Evolutionary conservation across 2,329 filamentous ascomycete species (phyloP).

Genomic region (Berkeleyomyces basicola): DNA sequence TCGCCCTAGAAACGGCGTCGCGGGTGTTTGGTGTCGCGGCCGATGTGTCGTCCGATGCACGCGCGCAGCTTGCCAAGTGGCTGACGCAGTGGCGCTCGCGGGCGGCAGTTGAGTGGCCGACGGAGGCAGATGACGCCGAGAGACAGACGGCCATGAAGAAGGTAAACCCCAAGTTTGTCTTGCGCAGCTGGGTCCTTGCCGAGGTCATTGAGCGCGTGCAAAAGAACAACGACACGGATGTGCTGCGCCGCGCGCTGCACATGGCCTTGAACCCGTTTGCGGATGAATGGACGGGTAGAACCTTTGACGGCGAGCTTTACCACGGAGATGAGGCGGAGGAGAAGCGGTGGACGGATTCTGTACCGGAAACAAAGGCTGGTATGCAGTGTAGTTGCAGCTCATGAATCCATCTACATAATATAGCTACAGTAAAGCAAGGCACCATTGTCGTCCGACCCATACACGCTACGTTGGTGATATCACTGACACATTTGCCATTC

Average conservation of each 20-base stretch:
- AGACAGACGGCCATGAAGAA: conserved; percentile 60
- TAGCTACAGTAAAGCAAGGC: not conserved
- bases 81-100: conserved; percentile 60
- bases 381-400: conserved; percentile 96
- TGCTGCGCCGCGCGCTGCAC: conserved; percentile 62
- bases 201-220: conserved; percentile 84
- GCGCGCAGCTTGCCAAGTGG: conserved; percentile 58
- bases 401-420: conserved; percentile 23
- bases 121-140: conserved; percentile 36
- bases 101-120: conserved; percentile 58
- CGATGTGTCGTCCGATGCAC: conserved; percentile 54
- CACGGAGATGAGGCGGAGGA: conserved; percentile 55
- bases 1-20: conserved; percentile 40
- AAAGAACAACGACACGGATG: conserved; percentile 62
- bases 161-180: conserved; percentile 86
- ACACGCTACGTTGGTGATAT: not conserved
- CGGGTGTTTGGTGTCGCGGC: conserved; percentile 32
- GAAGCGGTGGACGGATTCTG: conserved; percentile 68
- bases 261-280: conserved; percentile 74
- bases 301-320: conserved; percentile 32
- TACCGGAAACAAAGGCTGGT: conserved; percentile 58
- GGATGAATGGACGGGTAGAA: conserved; percentile 49
- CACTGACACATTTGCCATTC: not conserved
- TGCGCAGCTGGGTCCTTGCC: conserved; percentile 81
- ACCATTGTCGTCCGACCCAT: too few relatives aligned